A percentile compares a stretch with the other conserved stretches of the same genome.
These are phyloP conservation scores for Angomonas ambiguus DNA, from an alignment of 208 protist species.

Conservation along the genomic window DNA sequence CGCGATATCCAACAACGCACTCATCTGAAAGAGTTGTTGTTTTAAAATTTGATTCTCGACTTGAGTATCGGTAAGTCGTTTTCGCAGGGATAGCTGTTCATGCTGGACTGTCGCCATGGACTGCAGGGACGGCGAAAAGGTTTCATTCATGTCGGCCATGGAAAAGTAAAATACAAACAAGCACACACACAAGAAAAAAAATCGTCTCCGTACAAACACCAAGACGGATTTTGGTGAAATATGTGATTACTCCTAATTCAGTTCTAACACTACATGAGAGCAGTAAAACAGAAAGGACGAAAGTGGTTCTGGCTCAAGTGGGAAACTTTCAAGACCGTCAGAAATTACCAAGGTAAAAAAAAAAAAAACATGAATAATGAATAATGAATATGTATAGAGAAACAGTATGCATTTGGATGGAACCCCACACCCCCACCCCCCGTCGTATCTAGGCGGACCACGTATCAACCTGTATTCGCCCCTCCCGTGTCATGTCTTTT, in stretches of 20 bases:
- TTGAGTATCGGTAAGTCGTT: slow-evolving; percentile 58
- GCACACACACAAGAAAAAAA: neutral
- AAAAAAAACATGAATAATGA: slow-evolving; percentile 6
- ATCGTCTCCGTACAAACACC: neutral
- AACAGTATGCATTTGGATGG: too few relatives aligned
- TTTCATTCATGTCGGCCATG: slow-evolving; percentile 10
- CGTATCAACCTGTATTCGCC: slow-evolving; percentile 75
- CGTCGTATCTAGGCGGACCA: slow-evolving; percentile 60
- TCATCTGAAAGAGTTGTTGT: slow-evolving; percentile 75
- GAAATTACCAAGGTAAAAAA: too few relatives aligned
- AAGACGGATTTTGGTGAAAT: too few relatives aligned
- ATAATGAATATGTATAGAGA: too few relatives aligned
- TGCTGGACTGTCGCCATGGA: slow-evolving; percentile 53
- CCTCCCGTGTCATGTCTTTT: slow-evolving; percentile 30
- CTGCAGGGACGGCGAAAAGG: slow-evolving; percentile 22
- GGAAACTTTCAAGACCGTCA: too few relatives aligned
- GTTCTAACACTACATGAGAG: too few relatives aligned
- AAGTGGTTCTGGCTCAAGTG: neutral
- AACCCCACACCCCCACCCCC: too few relatives aligned
- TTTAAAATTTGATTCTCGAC: slow-evolving; percentile 78
- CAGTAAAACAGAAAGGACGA: neutral
- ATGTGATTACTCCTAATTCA: too few relatives aligned
- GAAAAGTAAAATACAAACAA: neutral
- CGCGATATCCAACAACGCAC: slow-evolving; percentile 75
- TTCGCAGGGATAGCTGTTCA: slow-evolving; percentile 67